Conservation (phyloP, 192 early-diverging fungal species). For the Mortierella claussenii region DNA sequence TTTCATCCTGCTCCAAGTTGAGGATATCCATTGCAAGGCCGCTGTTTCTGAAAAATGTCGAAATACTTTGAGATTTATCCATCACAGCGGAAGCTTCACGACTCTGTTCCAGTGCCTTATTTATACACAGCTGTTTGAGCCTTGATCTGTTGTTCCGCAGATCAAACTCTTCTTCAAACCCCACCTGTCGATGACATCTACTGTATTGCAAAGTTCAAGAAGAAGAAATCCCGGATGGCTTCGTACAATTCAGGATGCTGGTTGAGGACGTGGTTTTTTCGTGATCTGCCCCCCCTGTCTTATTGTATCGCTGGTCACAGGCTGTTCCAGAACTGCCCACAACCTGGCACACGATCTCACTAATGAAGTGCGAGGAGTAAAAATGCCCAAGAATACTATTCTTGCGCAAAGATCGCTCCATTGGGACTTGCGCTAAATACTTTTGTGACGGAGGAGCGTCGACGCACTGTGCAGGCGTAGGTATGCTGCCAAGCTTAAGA, state of each 20-base stretch:
- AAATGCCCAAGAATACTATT: neutral
- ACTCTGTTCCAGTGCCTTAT: conserved; percentile 7
- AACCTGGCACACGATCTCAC: neutral
- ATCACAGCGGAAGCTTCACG: neutral
- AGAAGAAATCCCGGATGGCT: neutral
- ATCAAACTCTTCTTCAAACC: conserved; percentile 14
- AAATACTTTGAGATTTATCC: conserved; percentile 15
- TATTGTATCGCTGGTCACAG: neutral
- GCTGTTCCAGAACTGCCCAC: neutral
- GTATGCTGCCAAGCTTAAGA: neutral
- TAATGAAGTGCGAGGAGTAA: neutral
- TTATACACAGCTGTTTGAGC: conserved; percentile 34
- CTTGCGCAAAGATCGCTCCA: neutral
- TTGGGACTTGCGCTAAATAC: neutral
- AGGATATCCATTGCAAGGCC: conserved; percentile 9
- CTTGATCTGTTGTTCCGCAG: conserved; percentile 32
- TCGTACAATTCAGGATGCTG: neutral
- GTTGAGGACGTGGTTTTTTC: neutral
- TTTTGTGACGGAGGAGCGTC: conserved; percentile 1
- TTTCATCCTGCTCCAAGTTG: neutral
- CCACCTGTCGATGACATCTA: neutral
- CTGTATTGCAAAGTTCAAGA: neutral
- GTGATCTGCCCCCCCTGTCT: neutral
- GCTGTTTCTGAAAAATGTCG: conserved; percentile 20
- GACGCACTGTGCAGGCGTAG: neutral